phyloP scores from a whole-genome alignment of 2,329 filamentous ascomycete species.

The Orbilia javanica region DNA sequence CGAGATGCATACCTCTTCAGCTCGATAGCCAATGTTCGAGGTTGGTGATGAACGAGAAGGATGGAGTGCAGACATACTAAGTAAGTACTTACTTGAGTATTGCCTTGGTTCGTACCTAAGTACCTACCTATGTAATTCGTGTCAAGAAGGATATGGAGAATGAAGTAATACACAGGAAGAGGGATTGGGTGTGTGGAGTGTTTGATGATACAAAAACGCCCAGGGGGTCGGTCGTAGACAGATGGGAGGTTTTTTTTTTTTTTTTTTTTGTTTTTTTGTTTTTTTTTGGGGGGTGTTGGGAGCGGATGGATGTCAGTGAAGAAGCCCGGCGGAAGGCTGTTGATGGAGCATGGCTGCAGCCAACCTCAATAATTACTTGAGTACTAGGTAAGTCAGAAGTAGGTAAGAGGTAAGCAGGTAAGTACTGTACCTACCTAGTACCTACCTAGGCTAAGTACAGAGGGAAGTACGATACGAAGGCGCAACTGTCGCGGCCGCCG shows the following conservation, averaged over 20 bases:
- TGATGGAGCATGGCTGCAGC: conserved; percentile 1
- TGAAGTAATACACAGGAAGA: background rate
- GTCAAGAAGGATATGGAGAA: no score
- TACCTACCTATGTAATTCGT: no score
- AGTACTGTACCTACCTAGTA: no score
- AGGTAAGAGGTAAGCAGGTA: no score
- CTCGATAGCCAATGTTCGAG: background rate
- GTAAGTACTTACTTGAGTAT: background rate
- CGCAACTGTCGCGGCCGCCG: background rate
- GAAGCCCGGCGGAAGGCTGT: background rate
- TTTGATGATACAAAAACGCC: background rate
- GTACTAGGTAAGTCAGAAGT: no score
- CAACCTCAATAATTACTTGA: background rate
- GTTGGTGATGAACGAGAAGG: background rate
- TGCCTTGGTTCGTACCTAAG: no score
- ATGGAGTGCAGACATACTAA: background rate
- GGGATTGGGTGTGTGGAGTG: background rate
- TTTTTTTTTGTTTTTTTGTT: no score
- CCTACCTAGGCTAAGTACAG: no score
- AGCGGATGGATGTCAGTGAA: background rate
- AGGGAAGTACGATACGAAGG: no score
- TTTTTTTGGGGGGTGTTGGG: background rate
- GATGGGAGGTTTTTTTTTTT: no score
- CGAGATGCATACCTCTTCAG: background rate
- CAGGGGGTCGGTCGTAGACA: conserved; percentile 4